A percentile compares a stretch with the other conserved stretches of the same genome.
Conservation (phyloP, 108 stramenopile genomes). For the Craspedostauros australis region DNA sequence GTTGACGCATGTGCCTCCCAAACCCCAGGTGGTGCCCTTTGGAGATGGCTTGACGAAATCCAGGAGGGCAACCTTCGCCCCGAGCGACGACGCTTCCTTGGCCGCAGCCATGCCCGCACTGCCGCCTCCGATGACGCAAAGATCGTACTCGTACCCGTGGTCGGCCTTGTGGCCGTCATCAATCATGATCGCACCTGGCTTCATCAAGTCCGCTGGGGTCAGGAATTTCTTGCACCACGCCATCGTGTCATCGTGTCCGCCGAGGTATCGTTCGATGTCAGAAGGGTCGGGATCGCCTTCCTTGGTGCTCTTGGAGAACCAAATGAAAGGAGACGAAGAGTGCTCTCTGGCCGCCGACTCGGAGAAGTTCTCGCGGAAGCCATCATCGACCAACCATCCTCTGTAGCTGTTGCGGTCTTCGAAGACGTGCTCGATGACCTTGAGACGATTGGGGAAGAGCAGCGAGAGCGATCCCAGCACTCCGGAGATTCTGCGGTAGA, state of each 20-base stretch:
- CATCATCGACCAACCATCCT: conserved; percentile 67
- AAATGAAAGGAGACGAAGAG: conserved; percentile 63
- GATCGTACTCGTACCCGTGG: conserved; percentile 91
- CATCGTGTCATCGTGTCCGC: conserved; percentile 77
- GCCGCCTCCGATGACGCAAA: conserved; percentile 96
- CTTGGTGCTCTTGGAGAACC: conserved; percentile 32
- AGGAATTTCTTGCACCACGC: conserved; percentile 67
- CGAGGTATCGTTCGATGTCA: conserved; percentile 61
- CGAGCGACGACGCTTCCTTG: conserved; percentile 91
- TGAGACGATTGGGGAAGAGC: conserved; percentile 65
- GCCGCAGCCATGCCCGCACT: conserved; percentile 90
- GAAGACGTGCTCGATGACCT: conserved; percentile 70
- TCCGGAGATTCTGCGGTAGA: conserved; percentile 63
- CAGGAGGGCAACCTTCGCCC: conserved; percentile 89
- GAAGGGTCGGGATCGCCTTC: conserved; percentile 24
- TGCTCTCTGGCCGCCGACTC: conserved; percentile 36
- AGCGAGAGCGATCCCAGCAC: conserved; percentile 71
- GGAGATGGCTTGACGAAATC: conserved; percentile 97
- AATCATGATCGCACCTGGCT: conserved; percentile 25
- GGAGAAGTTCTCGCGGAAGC: conserved; percentile 39
- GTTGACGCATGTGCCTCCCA: conserved; percentile 98
- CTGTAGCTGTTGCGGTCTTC: conserved; percentile 60
- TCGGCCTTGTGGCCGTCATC: conserved; percentile 58
- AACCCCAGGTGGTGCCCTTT: conserved; percentile 90
- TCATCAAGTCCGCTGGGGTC: conserved; percentile 12